These are phyloP conservation scores for Fusarium denticulatum DNA, from an alignment of 2,329 filamentous ascomycete genomes.

Conservation along the genomic window DNA sequence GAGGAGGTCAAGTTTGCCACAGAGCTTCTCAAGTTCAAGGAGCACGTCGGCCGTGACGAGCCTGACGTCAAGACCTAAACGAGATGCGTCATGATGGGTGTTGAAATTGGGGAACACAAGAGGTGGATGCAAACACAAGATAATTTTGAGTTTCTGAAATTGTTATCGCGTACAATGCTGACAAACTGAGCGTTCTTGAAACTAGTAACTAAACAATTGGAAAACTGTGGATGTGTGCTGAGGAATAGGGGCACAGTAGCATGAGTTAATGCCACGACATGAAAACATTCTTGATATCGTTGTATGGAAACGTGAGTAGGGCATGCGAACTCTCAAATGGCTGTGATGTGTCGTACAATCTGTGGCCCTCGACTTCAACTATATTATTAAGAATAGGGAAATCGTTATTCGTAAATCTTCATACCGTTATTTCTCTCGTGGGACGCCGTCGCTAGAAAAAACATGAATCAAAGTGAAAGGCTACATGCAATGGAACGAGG, in stretches of 20 bases:
- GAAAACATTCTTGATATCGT: constrained; percentile 27
- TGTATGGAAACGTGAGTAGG: constrained; percentile 6
- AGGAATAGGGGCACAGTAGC: constrained; percentile 4
- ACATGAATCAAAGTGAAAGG: constrained; percentile 26
- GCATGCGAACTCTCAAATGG: constrained; percentile 16
- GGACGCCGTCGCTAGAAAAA: constrained; percentile 32
- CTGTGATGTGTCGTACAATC: constrained; percentile 41
- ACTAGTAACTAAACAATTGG: constrained; percentile 28
- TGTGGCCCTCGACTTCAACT: constrained; percentile 23
- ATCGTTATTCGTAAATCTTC: constrained; percentile 42
- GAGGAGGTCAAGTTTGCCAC: constrained; percentile 88
- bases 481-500: constrained; percentile 16
- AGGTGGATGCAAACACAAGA: constrained; percentile 31
- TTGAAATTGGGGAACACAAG: constrained; percentile 13
- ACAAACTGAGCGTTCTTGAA: constrained; percentile 44
- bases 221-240: constrained; percentile 9
- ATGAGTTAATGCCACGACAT: constrained; percentile 25
- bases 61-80: constrained; percentile 93
- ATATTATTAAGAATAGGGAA: constrained; percentile 31
- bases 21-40: constrained; percentile 88
- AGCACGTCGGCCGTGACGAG: constrained; percentile 90
- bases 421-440: constrained; percentile 27
- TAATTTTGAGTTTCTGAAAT: constrained; percentile 40
- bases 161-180: constrained; percentile 38
- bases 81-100: neutral